Evolutionary conservation across 768 basidiomycete species (phyloP).

Genomic region (Xerocomus potaroensis): DNA sequence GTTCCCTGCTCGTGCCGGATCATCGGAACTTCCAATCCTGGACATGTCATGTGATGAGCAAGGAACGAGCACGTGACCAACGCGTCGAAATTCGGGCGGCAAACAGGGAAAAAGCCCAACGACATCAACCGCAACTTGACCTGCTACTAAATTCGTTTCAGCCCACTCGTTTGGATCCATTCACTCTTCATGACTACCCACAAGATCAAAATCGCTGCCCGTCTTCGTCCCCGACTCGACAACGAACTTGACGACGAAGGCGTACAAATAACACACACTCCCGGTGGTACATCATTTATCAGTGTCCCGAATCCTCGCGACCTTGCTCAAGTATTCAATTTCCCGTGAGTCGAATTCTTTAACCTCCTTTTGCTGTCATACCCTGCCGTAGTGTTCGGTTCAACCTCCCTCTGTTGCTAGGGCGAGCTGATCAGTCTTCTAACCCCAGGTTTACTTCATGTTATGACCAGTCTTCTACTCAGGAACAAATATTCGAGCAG

Average conservation of each 20-base stretch:
- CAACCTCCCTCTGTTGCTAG: neutral
- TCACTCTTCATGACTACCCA: constrained; percentile 26
- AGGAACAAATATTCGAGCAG: constrained; percentile 71
- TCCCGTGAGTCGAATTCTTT: constrained; percentile 49
- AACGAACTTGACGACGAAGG: constrained; percentile 61
- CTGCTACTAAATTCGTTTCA: neutral
- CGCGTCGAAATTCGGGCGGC: constrained; percentile 28
- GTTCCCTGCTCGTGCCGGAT: constrained; percentile 4
- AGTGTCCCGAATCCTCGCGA: constrained; percentile 70
- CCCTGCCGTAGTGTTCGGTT: neutral
- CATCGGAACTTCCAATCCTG: constrained; percentile 12
- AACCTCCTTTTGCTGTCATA: no score
- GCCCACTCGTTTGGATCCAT: neutral
- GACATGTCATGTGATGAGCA: neutral
- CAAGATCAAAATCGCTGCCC: constrained; percentile 69
- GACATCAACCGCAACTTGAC: neutral
- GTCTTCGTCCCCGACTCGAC: constrained; percentile 61
- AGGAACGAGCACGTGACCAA: constrained; percentile 22
- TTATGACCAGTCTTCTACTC: constrained; percentile 64
- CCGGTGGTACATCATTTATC: constrained; percentile 46
- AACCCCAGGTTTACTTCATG: constrained; percentile 62
- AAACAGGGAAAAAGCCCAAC: constrained; percentile 8
- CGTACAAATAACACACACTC: constrained; percentile 46
- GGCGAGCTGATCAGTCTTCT: constrained; percentile 1
- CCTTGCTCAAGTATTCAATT: constrained; percentile 66